A percentile compares a stretch with the other conserved stretches of the same genome.
Conservation (phyloP, 1,284 basidiomycete genomes). For the Papiliotrema fonsecae region DNA sequence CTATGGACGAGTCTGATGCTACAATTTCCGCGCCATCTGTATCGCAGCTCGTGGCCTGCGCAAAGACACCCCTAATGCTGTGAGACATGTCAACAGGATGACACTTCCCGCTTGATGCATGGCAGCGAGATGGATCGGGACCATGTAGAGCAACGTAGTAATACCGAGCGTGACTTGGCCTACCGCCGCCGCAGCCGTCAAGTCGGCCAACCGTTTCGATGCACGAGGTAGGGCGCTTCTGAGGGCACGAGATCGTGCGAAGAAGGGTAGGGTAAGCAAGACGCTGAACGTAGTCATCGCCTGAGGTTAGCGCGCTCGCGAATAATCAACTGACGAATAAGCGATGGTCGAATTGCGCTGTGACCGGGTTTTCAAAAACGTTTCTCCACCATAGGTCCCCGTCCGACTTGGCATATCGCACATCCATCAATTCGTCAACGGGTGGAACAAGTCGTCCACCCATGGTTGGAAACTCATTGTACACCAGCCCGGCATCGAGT, state of each 20-base stretch:
- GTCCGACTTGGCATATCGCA: conserved; percentile 67
- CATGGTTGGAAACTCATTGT: conserved; percentile 98
- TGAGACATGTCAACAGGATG: conserved; percentile 74
- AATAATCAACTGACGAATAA: conserved; percentile 60
- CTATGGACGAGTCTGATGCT: not conserved
- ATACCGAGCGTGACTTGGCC: conserved; percentile 87
- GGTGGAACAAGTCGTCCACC: conserved; percentile 83
- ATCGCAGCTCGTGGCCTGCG: conserved; percentile 68
- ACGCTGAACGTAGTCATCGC: conserved; percentile 75
- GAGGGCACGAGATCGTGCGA: conserved; percentile 55
- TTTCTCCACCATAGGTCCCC: conserved; percentile 85
- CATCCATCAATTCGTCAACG: conserved; percentile 72
- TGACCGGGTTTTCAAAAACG: conserved; percentile 93
- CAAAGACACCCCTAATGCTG: conserved; percentile 69
- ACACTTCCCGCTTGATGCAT: conserved; percentile 94
- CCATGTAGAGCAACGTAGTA: conserved; percentile 85
- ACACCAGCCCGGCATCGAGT: conserved; percentile 89
- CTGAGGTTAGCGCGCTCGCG: conserved; percentile 45
- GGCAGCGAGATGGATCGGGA: conserved; percentile 86
- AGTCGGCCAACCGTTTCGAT: conserved; percentile 59
- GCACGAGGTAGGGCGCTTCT: conserved; percentile 63
- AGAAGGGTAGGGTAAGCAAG: conserved; percentile 61
- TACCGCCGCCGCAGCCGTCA: conserved; percentile 76
- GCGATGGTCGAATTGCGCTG: conserved; percentile 95
- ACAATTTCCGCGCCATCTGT: not conserved